These are phyloP conservation scores for Pythium coloratum DNA, from an alignment of 352 stramenopile species.

Conservation along the genomic window DNA sequence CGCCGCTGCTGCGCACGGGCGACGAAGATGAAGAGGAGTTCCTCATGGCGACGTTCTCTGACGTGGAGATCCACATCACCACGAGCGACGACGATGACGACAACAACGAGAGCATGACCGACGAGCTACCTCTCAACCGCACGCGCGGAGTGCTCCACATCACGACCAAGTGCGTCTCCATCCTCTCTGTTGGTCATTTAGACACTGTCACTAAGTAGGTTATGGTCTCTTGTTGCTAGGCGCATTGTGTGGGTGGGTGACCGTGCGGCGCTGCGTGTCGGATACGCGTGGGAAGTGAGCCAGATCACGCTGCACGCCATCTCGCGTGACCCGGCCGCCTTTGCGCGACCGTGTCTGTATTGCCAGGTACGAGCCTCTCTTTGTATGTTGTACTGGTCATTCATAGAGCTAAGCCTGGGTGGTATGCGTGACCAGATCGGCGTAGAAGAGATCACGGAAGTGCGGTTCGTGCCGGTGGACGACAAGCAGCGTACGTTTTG, in stretches of 20 bases:
- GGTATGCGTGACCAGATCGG: conserved; percentile 40
- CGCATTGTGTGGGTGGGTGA: conserved; percentile 67
- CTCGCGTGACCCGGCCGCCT: conserved; percentile 62
- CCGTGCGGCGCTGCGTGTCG: conserved; percentile 35
- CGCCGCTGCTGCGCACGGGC: conserved; percentile 52
- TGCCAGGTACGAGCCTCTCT: conserved; percentile 47
- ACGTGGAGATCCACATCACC: conserved; percentile 45
- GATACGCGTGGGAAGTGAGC: conserved; percentile 77
- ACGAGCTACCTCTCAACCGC: conserved; percentile 31
- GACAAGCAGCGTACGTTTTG: conserved; percentile 53
- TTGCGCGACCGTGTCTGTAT: conserved; percentile 73
- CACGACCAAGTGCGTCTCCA: conserved; percentile 35
- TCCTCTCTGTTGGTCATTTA: neutral
- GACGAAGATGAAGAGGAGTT: conserved; percentile 59
- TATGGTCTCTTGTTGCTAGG: conserved; percentile 20
- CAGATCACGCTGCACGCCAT: conserved; percentile 76
- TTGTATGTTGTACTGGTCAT: neutral
- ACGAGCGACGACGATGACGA: conserved; percentile 16
- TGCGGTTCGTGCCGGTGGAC: conserved; percentile 71
- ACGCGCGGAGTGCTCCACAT: conserved; percentile 38
- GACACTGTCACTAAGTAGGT: neutral
- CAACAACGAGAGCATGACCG: conserved; percentile 30
- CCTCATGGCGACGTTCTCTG: conserved; percentile 49
- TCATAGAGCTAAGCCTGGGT: no score
- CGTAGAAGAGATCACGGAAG: conserved; percentile 62